Percentiles rank a stretch among this genome's conserved stretches.
phyloP scores from a whole-genome alignment of 306 rosid genomes.

The Dryas octopetala region DNA sequence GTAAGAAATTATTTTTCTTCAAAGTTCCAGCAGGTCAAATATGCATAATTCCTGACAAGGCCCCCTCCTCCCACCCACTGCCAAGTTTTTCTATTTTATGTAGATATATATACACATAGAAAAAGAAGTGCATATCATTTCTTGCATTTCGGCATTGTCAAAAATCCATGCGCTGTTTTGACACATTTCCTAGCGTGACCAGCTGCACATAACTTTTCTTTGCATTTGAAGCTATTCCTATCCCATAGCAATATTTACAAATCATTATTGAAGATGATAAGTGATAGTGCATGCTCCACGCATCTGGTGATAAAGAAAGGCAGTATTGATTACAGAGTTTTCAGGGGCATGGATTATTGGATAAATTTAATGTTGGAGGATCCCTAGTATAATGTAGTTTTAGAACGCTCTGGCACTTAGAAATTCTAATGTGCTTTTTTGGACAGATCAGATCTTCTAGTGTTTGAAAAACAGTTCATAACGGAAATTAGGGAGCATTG shows the following conservation, averaged over 20 bases:
- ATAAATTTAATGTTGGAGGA: not conserved
- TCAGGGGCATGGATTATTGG: not conserved
- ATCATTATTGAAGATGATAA: not conserved
- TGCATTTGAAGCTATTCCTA: not conserved
- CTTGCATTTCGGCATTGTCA: not conserved
- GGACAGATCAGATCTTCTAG: not conserved
- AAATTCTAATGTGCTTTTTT: not conserved
- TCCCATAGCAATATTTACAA: not conserved
- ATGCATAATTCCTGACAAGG: not conserved
- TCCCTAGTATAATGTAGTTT: not conserved
- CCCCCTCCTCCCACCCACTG: not conserved
- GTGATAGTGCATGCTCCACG: not conserved
- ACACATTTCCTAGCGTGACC: not conserved
- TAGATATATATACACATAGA: not conserved
- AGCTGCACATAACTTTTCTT: not conserved
- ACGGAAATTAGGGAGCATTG: not conserved
- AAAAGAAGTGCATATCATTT: not conserved
- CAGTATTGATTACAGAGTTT: not conserved
- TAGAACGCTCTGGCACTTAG: not conserved
- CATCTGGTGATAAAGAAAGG: not conserved
- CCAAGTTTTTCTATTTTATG: not conserved
- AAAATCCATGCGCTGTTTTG: not conserved
- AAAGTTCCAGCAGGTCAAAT: not conserved
- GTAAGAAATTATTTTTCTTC: not conserved
- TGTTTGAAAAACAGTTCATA: not conserved